A percentile compares a stretch with the other conserved stretches of the same genome.
These are phyloP conservation scores for Chloropicon primus DNA, from an alignment of 139 green algal genomes.

Conservation along the genomic window DNA sequence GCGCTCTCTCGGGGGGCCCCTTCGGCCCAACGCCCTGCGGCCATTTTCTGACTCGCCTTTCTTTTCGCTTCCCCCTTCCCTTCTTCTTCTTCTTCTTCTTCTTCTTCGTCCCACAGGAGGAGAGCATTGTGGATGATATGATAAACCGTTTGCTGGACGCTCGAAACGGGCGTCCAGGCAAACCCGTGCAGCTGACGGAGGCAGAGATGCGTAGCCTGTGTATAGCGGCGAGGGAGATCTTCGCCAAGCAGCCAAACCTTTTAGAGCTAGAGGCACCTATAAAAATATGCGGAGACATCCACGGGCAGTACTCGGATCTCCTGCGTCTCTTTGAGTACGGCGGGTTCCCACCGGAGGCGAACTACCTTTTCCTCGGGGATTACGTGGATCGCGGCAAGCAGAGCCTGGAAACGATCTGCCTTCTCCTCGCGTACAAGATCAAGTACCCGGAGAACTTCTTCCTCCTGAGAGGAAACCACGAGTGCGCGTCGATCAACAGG, in stretches of 20 bases:
- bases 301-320: slow-evolving; percentile 96
- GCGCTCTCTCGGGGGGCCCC: too few relatives aligned
- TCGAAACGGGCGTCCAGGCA: slow-evolving; percentile 71
- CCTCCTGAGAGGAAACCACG: slow-evolving; percentile 91
- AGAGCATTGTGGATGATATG: slow-evolving; percentile 75
- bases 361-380: slow-evolving; percentile 98
- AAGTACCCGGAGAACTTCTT: slow-evolving; percentile 99
- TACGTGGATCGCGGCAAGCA: slow-evolving; percentile 99
- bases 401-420: slow-evolving; percentile 95
- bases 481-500: slow-evolving; percentile 95
- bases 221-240: slow-evolving; percentile 84
- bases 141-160: slow-evolving; percentile 87
- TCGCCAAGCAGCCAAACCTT: slow-evolving; percentile 91
- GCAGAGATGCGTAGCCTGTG: slow-evolving; percentile 82
- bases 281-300: slow-evolving; percentile 99
- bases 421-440: slow-evolving; percentile 97
- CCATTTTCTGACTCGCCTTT: not conserved
- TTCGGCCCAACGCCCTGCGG: too few relatives aligned
- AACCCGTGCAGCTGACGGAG: slow-evolving; percentile 86
- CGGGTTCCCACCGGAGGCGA: slow-evolving; percentile 94
- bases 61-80: not conserved
- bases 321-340: slow-evolving; percentile 98
- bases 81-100: not conserved
- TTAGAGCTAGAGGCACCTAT: slow-evolving; percentile 97
- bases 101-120: slow-evolving; percentile 16